phyloP scores from a whole-genome alignment of 129 eudicot genomes.

The Oenanthe sinensis region DNA sequence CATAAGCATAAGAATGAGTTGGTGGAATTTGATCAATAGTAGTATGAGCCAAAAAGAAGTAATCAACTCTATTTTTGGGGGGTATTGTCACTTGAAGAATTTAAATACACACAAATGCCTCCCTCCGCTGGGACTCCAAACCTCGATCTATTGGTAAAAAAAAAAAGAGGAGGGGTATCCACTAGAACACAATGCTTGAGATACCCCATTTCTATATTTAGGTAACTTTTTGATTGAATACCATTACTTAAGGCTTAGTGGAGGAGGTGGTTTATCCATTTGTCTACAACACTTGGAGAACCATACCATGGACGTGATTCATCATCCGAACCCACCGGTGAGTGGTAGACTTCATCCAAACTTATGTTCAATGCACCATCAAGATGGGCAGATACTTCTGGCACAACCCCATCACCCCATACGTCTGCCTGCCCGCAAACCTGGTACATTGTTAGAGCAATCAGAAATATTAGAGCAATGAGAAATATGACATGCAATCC shows the following conservation, averaged over 20 bases:
- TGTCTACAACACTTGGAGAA: constrained; percentile 62
- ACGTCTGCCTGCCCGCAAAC: constrained; percentile 94
- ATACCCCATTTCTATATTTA: not conserved
- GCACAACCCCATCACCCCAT: constrained; percentile 98
- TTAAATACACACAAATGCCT: not conserved
- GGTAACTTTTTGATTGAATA: not conserved
- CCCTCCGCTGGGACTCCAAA: not conserved
- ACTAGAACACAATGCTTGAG: not conserved
- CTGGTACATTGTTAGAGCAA: constrained; percentile 18
- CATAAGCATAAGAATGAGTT: too few species aligned
- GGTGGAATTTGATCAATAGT: too few species aligned
- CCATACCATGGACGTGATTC: constrained; percentile 89
- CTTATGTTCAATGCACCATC: constrained; percentile 81
- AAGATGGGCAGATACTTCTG: constrained; percentile 81
- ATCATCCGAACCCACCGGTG: constrained; percentile 93
- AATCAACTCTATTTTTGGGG: not conserved
- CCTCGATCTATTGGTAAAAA: not conserved
- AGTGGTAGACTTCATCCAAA: constrained; percentile 85
- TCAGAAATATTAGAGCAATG: too few species aligned
- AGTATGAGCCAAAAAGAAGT: too few species aligned
- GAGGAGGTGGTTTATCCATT: constrained; percentile 80
- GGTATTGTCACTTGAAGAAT: too few species aligned
- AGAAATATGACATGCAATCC: not conserved
- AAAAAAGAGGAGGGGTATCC: not conserved
- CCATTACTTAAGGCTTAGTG: not conserved